These are phyloP conservation scores for Silene vulgaris DNA, from an alignment of 179 eudicot genomes.

Conservation along the genomic window DNA sequence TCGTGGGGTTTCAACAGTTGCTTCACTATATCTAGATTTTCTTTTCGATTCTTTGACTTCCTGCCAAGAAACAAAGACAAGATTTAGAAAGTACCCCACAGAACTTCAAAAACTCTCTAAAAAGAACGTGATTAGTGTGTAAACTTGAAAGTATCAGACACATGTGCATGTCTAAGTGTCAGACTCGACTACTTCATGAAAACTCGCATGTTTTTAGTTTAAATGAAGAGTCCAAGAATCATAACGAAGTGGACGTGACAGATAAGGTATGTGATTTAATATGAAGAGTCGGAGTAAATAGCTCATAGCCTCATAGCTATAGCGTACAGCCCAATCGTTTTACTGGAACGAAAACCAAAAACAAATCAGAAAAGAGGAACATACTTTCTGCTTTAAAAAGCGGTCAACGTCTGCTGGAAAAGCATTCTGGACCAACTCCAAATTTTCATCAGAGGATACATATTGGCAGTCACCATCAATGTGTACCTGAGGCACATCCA, in stretches of 20 bases:
- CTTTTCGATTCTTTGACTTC: conserved; percentile 54
- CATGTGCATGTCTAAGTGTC: too few species aligned
- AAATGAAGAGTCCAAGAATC: too few species aligned
- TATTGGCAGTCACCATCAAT: conserved; percentile 48
- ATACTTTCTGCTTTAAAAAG: conserved; percentile 65
- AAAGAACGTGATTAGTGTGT: not conserved
- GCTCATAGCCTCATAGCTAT: too few species aligned
- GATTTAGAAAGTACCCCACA: not conserved
- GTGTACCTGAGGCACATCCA: conserved; percentile 45
- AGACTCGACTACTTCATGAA: too few species aligned
- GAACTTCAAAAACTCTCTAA: not conserved
- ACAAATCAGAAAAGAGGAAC: not conserved
- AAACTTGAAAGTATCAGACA: not conserved
- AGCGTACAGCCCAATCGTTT: not conserved
- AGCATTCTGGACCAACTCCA: conserved; percentile 68
- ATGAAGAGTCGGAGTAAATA: too few species aligned
- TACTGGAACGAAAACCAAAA: not conserved
- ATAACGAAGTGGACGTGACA: too few species aligned
- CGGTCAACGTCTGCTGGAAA: conserved; percentile 56
- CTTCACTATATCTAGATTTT: conserved; percentile 24
- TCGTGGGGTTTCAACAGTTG: conserved; percentile 32
- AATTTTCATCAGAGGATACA: conserved; percentile 69
- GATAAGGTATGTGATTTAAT: too few species aligned
- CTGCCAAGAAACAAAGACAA: conserved; percentile 25
- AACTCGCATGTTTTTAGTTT: too few species aligned